A percentile compares a stretch with the other conserved stretches of the same genome.
phyloP scores from a whole-genome alignment of 805 yeast genomes.

The Yarrowia deformans region DNA sequence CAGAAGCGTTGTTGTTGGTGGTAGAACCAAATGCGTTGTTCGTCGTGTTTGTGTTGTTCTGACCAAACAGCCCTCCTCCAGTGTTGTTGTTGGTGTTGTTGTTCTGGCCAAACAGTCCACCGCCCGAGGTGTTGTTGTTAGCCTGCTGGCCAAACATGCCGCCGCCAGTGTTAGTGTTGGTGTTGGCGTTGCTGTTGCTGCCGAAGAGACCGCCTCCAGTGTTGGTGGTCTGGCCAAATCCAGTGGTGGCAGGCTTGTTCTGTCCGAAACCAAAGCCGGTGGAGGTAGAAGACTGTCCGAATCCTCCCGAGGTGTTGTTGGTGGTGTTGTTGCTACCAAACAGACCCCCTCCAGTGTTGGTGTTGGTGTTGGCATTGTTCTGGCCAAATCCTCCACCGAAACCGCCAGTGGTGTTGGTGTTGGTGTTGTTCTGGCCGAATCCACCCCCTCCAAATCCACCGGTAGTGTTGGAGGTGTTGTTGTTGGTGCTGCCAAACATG shows the following conservation, averaged over 20 bases:
- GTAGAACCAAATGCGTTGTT: constrained; percentile 24
- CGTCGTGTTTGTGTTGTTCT: constrained; percentile 38
- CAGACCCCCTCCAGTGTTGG: constrained; percentile 41
- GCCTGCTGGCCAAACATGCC: constrained; percentile 41
- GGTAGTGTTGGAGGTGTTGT: constrained; percentile 43
- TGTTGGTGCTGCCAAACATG: constrained; percentile 51
- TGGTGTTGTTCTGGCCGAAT: constrained; percentile 50
- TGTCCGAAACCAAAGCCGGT: constrained; percentile 40
- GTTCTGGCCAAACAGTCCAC: constrained; percentile 43
- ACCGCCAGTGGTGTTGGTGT: too few relatives aligned
- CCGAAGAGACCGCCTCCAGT: constrained; percentile 39
- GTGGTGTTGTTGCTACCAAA: constrained; percentile 30
- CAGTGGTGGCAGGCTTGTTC: constrained; percentile 40
- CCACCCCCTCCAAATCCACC: constrained; percentile 49
- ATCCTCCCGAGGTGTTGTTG: constrained; percentile 27
- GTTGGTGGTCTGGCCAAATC: constrained; percentile 40
- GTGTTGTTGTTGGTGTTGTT: constrained; percentile 40
- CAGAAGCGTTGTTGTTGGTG: not conserved
- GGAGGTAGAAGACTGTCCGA: too few relatives aligned
- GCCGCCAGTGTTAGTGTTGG: constrained; percentile 40
- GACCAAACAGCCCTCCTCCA: constrained; percentile 44
- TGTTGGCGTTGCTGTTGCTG: constrained; percentile 18
- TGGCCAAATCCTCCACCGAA: too few relatives aligned
- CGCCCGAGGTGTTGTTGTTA: constrained; percentile 20
- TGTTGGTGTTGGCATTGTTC: constrained; percentile 1